phyloP scores from a whole-genome alignment of 371 early-diverging fungal genomes.

The Haplosporangium sp. region DNA sequence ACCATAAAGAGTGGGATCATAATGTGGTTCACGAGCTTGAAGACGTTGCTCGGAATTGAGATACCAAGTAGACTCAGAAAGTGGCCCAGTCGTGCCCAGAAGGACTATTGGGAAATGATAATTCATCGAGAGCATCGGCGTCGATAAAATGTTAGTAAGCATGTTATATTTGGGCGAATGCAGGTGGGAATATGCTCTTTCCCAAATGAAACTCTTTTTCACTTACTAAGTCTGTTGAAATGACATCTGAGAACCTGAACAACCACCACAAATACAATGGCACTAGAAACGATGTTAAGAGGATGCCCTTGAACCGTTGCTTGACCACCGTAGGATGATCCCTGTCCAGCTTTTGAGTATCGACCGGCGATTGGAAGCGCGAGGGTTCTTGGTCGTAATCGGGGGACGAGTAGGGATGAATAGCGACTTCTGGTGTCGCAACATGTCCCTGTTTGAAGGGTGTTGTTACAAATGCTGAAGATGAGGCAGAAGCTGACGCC shows the following conservation, averaged over 20 bases:
- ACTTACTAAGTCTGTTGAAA: slow-evolving; percentile 15
- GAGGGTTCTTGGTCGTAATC: not conserved
- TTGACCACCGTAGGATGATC: slow-evolving; percentile 29
- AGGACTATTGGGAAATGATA: not conserved
- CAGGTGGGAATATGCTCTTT: too few relatives aligned
- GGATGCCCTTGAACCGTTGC: slow-evolving; percentile 28
- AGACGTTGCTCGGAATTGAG: slow-evolving; percentile 19
- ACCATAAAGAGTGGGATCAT: slow-evolving; percentile 36
- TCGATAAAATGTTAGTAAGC: not conserved
- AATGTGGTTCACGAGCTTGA: slow-evolving; percentile 25
- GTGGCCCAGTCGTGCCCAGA: slow-evolving; percentile 1
- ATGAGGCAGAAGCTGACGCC: slow-evolving; percentile 3
- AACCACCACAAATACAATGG: slow-evolving; percentile 29
- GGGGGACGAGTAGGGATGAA: slow-evolving; percentile 11
- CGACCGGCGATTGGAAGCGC: slow-evolving; percentile 10
- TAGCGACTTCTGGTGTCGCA: slow-evolving; percentile 25
- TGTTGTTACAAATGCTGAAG: slow-evolving; percentile 3
- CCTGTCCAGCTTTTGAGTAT: slow-evolving; percentile 19
- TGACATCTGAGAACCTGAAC: slow-evolving; percentile 11
- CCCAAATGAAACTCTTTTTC: not conserved
- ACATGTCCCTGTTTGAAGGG: not conserved
- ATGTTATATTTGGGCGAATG: not conserved
- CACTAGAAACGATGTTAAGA: slow-evolving; percentile 9
- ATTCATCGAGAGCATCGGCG: not conserved
- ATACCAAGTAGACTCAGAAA: slow-evolving; percentile 30